phyloP scores from a whole-genome alignment of 495 filamentous ascomycete genomes.

The Apiosordaria backusii region DNA sequence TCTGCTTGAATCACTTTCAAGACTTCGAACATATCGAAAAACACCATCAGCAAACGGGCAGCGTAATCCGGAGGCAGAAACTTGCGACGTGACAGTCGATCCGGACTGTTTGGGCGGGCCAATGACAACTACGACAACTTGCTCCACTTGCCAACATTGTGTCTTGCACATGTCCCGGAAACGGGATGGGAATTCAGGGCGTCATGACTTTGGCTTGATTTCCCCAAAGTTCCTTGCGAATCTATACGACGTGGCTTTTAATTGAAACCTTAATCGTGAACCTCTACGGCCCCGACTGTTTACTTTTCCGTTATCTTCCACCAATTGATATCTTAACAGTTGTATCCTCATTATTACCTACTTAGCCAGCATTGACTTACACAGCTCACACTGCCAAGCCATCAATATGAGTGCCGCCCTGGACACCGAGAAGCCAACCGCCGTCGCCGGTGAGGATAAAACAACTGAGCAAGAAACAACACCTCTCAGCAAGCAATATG shows the following conservation, averaged over 20 bases:
- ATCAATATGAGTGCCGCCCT: conserved; percentile 3
- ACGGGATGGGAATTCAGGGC: background rate
- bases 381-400: background rate
- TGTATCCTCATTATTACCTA: background rate
- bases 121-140: background rate
- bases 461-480: conserved; percentile 23
- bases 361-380: background rate
- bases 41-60: no score
- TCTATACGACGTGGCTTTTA: background rate
- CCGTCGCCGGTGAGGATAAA: conserved; percentile 14
- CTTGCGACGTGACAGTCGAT: background rate
- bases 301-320: background rate
- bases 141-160: background rate
- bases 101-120: background rate
- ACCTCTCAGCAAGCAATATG: conserved; percentile 44
- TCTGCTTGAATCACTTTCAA: no score
- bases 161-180: background rate
- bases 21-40: background rate
- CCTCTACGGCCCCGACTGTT: background rate
- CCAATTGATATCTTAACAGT: background rate
- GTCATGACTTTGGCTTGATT: background rate
- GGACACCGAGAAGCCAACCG: background rate
- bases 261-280: background rate
- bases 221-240: background rate
- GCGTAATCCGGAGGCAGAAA: background rate